phyloP scores from a whole-genome alignment of 345 rosid genomes.

The Cochlearia excelsa region DNA sequence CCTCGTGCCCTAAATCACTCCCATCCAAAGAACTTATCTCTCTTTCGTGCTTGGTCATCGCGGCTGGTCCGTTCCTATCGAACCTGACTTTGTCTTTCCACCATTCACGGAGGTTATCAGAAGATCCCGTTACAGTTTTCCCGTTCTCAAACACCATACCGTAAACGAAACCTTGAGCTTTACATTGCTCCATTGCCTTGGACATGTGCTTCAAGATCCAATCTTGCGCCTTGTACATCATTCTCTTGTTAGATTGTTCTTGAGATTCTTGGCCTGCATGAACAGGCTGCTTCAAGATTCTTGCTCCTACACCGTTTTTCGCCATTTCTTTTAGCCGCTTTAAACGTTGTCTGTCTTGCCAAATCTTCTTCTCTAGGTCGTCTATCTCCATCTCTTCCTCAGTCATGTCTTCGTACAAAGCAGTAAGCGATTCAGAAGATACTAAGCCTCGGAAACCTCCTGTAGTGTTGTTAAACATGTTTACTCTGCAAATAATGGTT shows the following conservation, averaged over 20 bases:
- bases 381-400: constrained; percentile 73
- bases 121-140: constrained; percentile 79
- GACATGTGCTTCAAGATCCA: constrained; percentile 85
- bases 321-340: constrained; percentile 69
- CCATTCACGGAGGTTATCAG: constrained; percentile 93
- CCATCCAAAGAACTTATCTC: constrained; percentile 41
- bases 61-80: constrained; percentile 90
- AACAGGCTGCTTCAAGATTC: constrained; percentile 29
- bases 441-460: background rate
- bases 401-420: constrained; percentile 48
- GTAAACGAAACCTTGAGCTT: constrained; percentile 83
- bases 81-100: constrained; percentile 96
- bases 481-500: background rate
- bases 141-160: too few relatives aligned
- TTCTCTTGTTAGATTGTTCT: constrained; percentile 40
- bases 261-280: constrained; percentile 19
- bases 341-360: constrained; percentile 70
- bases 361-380: constrained; percentile 82
- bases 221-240: constrained; percentile 81
- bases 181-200: constrained; percentile 79
- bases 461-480: constrained; percentile 23
- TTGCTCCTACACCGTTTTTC: constrained; percentile 52
- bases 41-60: constrained; percentile 67
- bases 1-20: constrained; percentile 38
- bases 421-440: constrained; percentile 6